Base-by-base conservation (phyloP, 2,329 filamentous ascomycete genomes). In the Diaporthe destruens region DNA sequence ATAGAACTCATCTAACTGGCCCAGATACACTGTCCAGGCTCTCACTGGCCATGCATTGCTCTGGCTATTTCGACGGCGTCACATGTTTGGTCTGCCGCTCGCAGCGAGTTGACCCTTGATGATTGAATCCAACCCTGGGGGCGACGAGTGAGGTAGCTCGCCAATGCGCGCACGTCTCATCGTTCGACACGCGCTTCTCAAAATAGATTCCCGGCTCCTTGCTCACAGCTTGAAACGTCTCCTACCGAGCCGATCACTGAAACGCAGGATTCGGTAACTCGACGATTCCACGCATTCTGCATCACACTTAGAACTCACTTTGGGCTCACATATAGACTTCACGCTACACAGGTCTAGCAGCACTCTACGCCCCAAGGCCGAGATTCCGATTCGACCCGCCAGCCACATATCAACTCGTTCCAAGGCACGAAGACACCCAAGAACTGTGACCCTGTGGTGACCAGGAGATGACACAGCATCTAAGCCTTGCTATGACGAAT, bases 161-260 rank as follows among this genome's bases (percentile, higher is more conserved):
- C 61, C 47, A 66, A 53, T 53, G 20, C 47, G 47, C 32, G n/a
- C 47, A 23, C 47, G 61, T 66, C 61, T 66, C 44, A 39, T n/a
- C 44, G 53, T 32, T 36, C 9, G 44, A 25, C 12, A 14, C 20
- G 23, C 23, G 44, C 0, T 53, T 39, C 61, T 53, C 44, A 53
- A 66, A 66, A 66, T 66, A 66, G 61, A 66, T 66, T 14, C 47
- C 25, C 61, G n/a, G 29, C 51, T 66, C 32, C 39, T n/a, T 44
- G 9, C 36, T 25, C 61, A 25, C 44, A 39, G 29, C 29, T 65
- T 65, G 61, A 65, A 51, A 51, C 44, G 44, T 36, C 44, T 29
- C 29, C 51, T 29, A 4, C 34, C 29, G 36, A 51, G n/a, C 39
- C 44, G 61, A 6, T 25, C 47, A 53, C 47, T 66, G 47, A 66